Percentiles rank a stretch among this genome's conserved stretches.
Evolutionary conservation across 495 filamentous ascomycete genomes (phyloP).

Genomic region (Lophiostoma macrostomum): DNA sequence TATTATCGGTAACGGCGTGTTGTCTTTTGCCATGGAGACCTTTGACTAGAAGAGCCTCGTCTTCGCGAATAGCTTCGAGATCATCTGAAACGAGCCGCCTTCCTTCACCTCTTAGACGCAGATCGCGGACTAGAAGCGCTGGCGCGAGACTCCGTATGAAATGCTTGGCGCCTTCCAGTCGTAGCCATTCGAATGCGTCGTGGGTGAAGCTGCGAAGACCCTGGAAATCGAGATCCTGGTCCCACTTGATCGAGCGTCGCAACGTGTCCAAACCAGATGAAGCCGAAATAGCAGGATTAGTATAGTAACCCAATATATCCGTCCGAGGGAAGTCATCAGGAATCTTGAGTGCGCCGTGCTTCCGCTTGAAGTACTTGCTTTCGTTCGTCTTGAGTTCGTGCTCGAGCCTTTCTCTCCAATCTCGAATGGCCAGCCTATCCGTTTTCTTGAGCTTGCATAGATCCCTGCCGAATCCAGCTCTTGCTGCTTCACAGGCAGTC

Average conservation of each 20-base stretch:
- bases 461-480: constrained; percentile 79
- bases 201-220: constrained; percentile 69
- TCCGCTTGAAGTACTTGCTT: constrained; percentile 73
- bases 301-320: constrained; percentile 80
- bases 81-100: constrained; percentile 24
- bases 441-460: constrained; percentile 56
- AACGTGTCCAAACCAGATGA: constrained; percentile 58
- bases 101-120: constrained; percentile 45
- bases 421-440: constrained; percentile 48
- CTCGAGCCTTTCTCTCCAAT: constrained; percentile 72
- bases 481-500: constrained; percentile 82
- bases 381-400: constrained; percentile 81
- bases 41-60: constrained; percentile 52
- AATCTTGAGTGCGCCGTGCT: constrained; percentile 68
- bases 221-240: constrained; percentile 60
- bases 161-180: constrained; percentile 73
- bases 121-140: constrained; percentile 64
- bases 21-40: constrained; percentile 62
- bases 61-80: constrained; percentile 42
- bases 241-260: constrained; percentile 57
- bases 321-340: constrained; percentile 78
- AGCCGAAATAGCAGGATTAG: constrained; percentile 73
- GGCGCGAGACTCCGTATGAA: constrained; percentile 80
- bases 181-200: constrained; percentile 83
- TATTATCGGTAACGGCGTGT: constrained; percentile 71